Conservation (phyloP, 1,284 basidiomycete genomes). For the Puccinia brachypodii region DNA sequence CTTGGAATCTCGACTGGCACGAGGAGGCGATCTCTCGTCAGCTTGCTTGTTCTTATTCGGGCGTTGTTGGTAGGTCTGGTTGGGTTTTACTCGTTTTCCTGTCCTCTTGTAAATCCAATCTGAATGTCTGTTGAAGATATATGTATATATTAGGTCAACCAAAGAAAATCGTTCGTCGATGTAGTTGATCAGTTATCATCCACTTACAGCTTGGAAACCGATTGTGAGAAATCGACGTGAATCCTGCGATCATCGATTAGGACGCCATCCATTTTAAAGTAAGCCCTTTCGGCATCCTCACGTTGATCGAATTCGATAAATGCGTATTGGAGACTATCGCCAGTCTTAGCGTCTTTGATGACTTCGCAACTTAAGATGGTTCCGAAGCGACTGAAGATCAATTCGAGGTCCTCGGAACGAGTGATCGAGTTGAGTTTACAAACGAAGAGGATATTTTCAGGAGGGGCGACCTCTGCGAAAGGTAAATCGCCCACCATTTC, state of each 20-base stretch:
- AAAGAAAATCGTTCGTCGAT: background rate
- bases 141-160: background rate
- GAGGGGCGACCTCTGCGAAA: slow-evolving; percentile 94
- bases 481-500: slow-evolving; percentile 99
- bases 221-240: slow-evolving; percentile 87
- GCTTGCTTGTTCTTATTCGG: background rate
- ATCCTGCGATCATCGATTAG: slow-evolving; percentile 97
- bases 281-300: slow-evolving; percentile 92
- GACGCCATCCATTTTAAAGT: slow-evolving; percentile 99
- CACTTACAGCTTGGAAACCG: slow-evolving; percentile 67
- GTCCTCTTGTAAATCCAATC: slow-evolving; percentile 44
- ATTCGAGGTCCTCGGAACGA: slow-evolving; percentile 89
- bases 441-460: slow-evolving; percentile 97
- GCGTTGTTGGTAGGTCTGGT: background rate
- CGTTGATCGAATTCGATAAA: slow-evolving; percentile 97
- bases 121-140: slow-evolving; percentile 22
- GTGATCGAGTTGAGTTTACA: slow-evolving; percentile 98
- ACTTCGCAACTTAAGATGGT: slow-evolving; percentile 95
- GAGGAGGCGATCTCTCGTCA: background rate
- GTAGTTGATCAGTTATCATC: slow-evolving; percentile 45
- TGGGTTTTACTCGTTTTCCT: background rate
- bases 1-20: background rate
- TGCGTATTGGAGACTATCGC: slow-evolving; percentile 94
- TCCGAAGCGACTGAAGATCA: slow-evolving; percentile 96
- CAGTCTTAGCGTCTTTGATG: slow-evolving; percentile 90